Conservation (phyloP, 345 rosid genomes). For the Arabis hirsuta region DNA sequence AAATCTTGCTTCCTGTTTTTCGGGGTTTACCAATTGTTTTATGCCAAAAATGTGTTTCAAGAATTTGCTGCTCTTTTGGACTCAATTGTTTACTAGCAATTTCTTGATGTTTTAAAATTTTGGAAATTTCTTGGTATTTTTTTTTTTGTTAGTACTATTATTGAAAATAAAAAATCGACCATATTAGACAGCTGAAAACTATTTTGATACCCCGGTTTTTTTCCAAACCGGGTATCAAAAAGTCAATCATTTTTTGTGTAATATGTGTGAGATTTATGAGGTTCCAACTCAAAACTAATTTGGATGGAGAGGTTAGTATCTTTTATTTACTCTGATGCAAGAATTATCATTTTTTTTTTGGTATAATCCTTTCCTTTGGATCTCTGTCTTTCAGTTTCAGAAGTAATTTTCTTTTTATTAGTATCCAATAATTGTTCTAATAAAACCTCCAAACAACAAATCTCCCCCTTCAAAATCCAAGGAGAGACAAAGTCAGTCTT, state of each 20-base stretch:
- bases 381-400: not conserved
- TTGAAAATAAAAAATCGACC: too few species aligned
- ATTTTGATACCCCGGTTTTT: too few species aligned
- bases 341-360: not conserved
- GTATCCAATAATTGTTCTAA: constrained; percentile 24
- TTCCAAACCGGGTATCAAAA: too few species aligned
- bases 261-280: not conserved
- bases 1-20: not conserved
- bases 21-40: not conserved
- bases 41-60: not conserved
- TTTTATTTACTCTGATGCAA: not conserved
- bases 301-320: too few species aligned
- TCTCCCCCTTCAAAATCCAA: constrained; percentile 26
- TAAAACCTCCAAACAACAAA: constrained; percentile 36
- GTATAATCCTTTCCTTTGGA: not conserved
- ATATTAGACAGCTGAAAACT: too few species aligned
- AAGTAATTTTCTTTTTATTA: not conserved
- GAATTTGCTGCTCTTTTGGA: not conserved
- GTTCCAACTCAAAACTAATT: too few species aligned
- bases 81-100: not conserved
- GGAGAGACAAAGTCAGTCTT: constrained; percentile 26
- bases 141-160: too few species aligned
- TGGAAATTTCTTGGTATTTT: too few species aligned
- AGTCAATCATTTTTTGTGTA: not conserved
- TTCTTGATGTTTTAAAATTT: not conserved